These are phyloP conservation scores for Hebeloma cylindrosporum DNA, from an alignment of 768 basidiomycete genomes.

Conservation along the genomic window DNA sequence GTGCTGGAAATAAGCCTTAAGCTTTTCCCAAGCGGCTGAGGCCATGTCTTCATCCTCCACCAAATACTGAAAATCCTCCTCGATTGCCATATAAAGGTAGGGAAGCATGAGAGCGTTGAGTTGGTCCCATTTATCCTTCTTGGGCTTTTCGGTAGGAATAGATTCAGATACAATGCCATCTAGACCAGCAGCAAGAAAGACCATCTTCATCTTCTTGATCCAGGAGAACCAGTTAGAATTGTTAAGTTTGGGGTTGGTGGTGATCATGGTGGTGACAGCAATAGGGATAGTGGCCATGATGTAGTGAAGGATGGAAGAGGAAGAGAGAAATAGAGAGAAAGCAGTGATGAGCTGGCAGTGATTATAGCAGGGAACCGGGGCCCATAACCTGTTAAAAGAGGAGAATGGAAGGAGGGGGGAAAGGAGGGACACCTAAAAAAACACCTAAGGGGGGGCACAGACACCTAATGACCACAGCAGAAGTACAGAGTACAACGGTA, in stretches of 20 bases:
- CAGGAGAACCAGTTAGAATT: constrained; percentile 10
- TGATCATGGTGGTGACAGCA: constrained; percentile 6
- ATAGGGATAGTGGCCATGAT: constrained; percentile 4
- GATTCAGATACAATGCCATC: constrained; percentile 11
- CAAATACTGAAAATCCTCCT: constrained; percentile 10
- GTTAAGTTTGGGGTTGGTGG: constrained; percentile 1
- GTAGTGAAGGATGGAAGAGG: not conserved
- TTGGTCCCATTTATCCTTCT: constrained; percentile 1
- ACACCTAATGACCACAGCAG: constrained; percentile 10
- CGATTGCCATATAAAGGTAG: constrained; percentile 3
- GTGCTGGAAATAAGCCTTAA: constrained; percentile 15
- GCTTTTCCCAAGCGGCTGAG: constrained; percentile 9
- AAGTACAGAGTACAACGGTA: constrained; percentile 4
- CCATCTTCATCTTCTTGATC: constrained; percentile 11
- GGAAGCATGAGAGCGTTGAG: constrained; percentile 5
- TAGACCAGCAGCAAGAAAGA: constrained; percentile 12
- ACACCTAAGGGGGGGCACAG: constrained; percentile 1
- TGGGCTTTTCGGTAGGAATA: constrained; percentile 1
- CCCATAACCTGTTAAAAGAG: constrained; percentile 6
- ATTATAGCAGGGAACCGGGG: not conserved
- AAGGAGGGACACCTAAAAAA: no score
- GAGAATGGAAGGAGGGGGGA: no score
- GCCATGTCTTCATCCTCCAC: constrained; percentile 12
- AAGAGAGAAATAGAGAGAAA: not conserved
- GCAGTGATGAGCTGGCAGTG: constrained; percentile 4